Conservation (phyloP, 805 yeast species). For the Wickerhamiella azymoides region DNA sequence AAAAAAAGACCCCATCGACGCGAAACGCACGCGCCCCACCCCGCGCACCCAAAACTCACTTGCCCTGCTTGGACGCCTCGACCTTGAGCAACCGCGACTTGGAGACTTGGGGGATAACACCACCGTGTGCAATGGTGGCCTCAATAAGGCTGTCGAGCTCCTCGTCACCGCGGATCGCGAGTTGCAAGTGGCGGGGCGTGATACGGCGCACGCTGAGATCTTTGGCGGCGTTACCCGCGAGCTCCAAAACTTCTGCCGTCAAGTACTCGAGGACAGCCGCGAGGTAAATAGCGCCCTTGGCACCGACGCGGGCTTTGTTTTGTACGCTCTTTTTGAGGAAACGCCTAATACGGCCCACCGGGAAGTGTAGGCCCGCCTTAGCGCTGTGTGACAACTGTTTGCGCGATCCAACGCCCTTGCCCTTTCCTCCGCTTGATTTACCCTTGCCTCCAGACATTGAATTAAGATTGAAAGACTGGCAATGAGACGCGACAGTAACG, state of each 20-base stretch:
- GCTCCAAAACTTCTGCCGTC: conserved; percentile 94
- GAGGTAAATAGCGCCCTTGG: conserved; percentile 95
- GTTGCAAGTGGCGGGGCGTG: conserved; percentile 95
- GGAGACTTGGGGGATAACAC: conserved; percentile 96
- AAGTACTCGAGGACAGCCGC: conserved; percentile 93
- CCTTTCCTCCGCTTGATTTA: conserved; percentile 77
- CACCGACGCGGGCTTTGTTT: conserved; percentile 74
- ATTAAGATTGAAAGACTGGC: conserved; percentile 3
- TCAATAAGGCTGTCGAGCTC: conserved; percentile 88
- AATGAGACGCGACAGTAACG: conserved; percentile 8
- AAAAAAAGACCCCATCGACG: too few species aligned
- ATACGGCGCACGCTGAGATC: conserved; percentile 98
- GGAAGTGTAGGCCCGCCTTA: conserved; percentile 90
- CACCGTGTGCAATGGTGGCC: conserved; percentile 97
- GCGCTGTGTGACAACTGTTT: conserved; percentile 19
- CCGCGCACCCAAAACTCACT: too few species aligned
- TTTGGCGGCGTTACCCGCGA: conserved; percentile 98
- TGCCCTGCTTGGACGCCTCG: conserved; percentile 23
- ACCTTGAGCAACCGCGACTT: conserved; percentile 73
- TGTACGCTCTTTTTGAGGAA: conserved; percentile 89
- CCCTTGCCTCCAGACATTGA: conserved; percentile 81
- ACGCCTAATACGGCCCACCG: conserved; percentile 98
- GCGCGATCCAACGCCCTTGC: conserved; percentile 41
- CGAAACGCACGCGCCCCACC: not conserved
- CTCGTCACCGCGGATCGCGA: conserved; percentile 98